These are phyloP conservation scores for Psidium guajava DNA, from an alignment of 345 rosid species.

Conservation along the genomic window DNA sequence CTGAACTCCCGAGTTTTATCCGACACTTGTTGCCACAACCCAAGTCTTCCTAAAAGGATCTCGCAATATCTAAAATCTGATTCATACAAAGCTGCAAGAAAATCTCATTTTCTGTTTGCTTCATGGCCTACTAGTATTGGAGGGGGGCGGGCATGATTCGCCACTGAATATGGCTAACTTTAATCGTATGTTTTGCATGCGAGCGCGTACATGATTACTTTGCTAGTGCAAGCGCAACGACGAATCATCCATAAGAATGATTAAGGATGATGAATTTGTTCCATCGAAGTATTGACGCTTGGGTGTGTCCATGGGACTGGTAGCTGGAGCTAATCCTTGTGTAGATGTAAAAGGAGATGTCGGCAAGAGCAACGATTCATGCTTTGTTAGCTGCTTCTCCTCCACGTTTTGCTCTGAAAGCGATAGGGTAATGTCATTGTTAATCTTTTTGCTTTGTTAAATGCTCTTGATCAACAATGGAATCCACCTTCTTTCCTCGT, in stretches of 20 bases:
- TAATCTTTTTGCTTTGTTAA: no score
- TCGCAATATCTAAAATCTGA: neutral
- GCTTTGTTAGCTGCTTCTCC: neutral
- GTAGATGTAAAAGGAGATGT: neutral
- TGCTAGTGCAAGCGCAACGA: neutral
- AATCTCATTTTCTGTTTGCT: neutral
- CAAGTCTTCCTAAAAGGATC: neutral
- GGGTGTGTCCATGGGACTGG: neutral
- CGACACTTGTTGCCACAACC: neutral
- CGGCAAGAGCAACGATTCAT: neutral
- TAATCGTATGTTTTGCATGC: neutral
- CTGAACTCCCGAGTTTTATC: neutral
- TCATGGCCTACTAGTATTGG: neutral
- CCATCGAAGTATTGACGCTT: neutral
- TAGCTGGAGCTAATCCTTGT: neutral
- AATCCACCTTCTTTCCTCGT: no score
- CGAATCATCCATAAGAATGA: neutral
- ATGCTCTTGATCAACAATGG: no score
- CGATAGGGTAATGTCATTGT: neutral
- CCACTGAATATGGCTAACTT: neutral
- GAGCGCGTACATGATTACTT: neutral
- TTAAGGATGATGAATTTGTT: neutral
- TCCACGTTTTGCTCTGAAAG: neutral
- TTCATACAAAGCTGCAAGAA: neutral
- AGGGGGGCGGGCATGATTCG: neutral